Evolutionary conservation across 1,284 basidiomycete species (phyloP).

Genomic region (Exobasidium cylindrosporum): DNA sequence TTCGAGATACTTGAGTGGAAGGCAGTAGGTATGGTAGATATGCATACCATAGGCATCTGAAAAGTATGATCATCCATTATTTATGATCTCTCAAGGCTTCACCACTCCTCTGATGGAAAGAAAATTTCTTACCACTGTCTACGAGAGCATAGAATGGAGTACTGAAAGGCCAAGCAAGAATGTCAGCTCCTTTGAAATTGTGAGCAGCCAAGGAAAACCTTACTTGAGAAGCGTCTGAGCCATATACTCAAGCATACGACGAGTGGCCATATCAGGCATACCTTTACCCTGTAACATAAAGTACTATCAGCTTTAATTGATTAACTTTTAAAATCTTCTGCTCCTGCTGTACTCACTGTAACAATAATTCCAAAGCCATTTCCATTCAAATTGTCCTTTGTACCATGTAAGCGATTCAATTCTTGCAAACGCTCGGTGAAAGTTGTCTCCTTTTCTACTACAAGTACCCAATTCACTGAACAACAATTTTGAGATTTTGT

Average conservation of each 20-base stretch:
- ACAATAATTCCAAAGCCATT: constrained; percentile 5
- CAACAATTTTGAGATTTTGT: background rate
- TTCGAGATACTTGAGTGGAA: background rate
- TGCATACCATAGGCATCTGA: constrained; percentile 11
- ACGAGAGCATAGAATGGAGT: background rate
- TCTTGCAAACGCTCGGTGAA: background rate
- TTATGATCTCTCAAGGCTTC: background rate
- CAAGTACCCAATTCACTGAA: constrained; percentile 1
- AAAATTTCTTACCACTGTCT: constrained; percentile 1
- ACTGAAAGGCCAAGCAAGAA: too few species aligned
- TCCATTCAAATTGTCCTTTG: background rate
- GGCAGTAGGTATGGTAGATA: background rate
- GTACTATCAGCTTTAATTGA: background rate
- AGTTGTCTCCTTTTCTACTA: constrained; percentile 9
- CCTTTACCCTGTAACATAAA: constrained; percentile 3
- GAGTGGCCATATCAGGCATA: constrained; percentile 4
- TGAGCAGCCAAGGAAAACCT: too few species aligned
- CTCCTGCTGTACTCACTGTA: background rate
- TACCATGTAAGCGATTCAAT: background rate
- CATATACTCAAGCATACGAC: background rate
- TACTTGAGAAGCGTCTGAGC: too few species aligned
- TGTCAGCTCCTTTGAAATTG: too few species aligned
- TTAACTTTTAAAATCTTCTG: background rate
- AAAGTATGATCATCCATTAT: background rate
- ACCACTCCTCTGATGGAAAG: too few species aligned